phyloP scores from a whole-genome alignment of 805 yeast species.

The Ogataea paraovalis region DNA sequence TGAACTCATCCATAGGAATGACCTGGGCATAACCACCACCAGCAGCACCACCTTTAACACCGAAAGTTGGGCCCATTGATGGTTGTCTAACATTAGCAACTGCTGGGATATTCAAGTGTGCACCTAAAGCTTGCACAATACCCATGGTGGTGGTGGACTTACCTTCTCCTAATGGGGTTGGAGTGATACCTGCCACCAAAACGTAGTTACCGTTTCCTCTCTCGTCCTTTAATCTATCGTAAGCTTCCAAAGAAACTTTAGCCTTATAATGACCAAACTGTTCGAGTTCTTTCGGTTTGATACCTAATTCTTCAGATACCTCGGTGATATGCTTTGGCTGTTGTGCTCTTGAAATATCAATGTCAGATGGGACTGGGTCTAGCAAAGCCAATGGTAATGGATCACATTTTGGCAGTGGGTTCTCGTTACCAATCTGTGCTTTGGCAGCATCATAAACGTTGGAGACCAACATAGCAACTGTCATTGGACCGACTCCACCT shows the following conservation, averaged over 20 bases:
- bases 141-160: conserved; percentile 83
- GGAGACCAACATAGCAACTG: conserved; percentile 75
- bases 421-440: conserved; percentile 27
- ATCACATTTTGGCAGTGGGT: conserved; percentile 36
- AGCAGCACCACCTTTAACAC: conserved; percentile 88
- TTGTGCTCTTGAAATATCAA: conserved; percentile 73
- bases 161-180: conserved; percentile 85
- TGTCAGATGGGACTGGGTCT: conserved; percentile 77
- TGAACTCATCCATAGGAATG: conserved; percentile 85
- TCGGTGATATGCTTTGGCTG: conserved; percentile 65
- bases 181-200: conserved; percentile 79
- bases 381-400: conserved; percentile 55
- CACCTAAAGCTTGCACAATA: conserved; percentile 75
- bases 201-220: conserved; percentile 66
- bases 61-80: conserved; percentile 85
- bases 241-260: conserved; percentile 61
- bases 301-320: conserved; percentile 67
- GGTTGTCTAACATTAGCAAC: conserved; percentile 85
- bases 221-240: conserved; percentile 56
- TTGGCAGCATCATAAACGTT: conserved; percentile 71
- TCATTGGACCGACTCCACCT: conserved; percentile 93
- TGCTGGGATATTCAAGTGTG: conserved; percentile 63
- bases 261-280: conserved; percentile 75
- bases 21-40: conserved; percentile 89
- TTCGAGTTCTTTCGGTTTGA: conserved; percentile 64